Evolutionary conservation across 2,329 filamentous ascomycete species (phyloP).

Genomic region (Aspergillus texensis): DNA sequence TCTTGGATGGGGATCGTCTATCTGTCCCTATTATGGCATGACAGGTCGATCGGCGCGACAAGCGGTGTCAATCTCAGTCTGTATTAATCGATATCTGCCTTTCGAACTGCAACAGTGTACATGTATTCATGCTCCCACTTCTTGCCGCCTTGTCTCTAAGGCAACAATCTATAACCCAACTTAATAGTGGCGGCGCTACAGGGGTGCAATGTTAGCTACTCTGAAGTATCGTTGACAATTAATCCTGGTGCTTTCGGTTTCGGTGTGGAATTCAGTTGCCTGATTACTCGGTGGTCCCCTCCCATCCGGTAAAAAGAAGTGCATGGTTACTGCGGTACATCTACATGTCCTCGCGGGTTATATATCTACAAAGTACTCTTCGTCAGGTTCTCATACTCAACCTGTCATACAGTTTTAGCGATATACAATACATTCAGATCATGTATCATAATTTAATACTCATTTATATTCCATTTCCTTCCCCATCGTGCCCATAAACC

Average conservation of each 20-base stretch:
- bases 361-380: not conserved
- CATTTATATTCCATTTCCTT: not conserved
- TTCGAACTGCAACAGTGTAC: not conserved
- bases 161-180: not conserved
- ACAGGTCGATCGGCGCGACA: not conserved
- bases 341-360: not conserved
- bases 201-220: not conserved
- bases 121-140: not conserved
- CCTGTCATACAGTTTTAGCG: not conserved
- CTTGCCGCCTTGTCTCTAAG: not conserved
- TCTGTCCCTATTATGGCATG: not conserved
- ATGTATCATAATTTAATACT: not conserved
- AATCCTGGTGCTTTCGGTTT: too few relatives aligned
- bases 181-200: not conserved
- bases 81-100: not conserved
- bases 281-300: not conserved
- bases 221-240: not conserved
- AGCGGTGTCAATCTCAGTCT: not conserved
- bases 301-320: not conserved
- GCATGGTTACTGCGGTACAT: not conserved
- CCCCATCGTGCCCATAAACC: too few relatives aligned
- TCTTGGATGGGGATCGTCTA: not conserved
- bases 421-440: not conserved
- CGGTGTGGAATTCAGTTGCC: not conserved
- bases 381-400: not conserved